Evolutionary conservation across 352 stramenopile genomes (phyloP).

Genomic region (Globisporangium paroecandrum): DNA sequence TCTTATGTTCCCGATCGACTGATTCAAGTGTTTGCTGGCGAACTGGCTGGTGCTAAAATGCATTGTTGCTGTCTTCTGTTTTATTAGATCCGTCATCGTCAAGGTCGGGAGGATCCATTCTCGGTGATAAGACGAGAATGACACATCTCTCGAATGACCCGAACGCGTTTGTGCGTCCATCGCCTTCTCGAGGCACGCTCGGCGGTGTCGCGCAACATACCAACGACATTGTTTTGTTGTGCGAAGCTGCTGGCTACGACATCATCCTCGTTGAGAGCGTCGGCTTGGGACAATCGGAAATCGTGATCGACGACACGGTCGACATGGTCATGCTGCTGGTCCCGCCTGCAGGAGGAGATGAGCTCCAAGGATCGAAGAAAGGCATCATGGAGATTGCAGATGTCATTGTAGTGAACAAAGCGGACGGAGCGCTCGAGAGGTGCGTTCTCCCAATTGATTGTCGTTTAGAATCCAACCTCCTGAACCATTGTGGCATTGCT

Average conservation of each 20-base stretch:
- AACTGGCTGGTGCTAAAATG: not conserved
- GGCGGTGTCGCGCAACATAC: constrained; percentile 74
- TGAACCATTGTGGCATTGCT: not conserved
- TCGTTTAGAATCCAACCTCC: not conserved
- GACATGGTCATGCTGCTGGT: constrained; percentile 97
- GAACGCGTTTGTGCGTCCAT: constrained; percentile 92
- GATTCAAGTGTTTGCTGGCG: not conserved
- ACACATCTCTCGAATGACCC: constrained; percentile 89
- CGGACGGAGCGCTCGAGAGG: constrained; percentile 87
- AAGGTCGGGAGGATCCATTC: constrained; percentile 93
- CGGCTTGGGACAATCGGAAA: constrained; percentile 96
- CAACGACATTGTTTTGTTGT: constrained; percentile 94
- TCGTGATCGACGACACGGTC: constrained; percentile 95
- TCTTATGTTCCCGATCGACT: not conserved
- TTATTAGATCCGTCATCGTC: constrained; percentile 92
- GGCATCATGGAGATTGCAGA: constrained; percentile 98
- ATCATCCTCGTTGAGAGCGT: constrained; percentile 97
- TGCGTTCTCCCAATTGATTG: constrained; percentile 10
- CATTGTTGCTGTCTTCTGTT: not conserved
- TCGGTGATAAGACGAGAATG: constrained; percentile 99
- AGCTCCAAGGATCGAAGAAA: constrained; percentile 98
- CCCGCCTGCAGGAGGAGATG: constrained; percentile 93
- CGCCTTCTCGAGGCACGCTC: constrained; percentile 83
- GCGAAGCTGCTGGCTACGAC: constrained; percentile 91
- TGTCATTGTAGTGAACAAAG: constrained; percentile 97